phyloP scores from a whole-genome alignment of 192 early-diverging fungal genomes.

The Backusella luteola region DNA sequence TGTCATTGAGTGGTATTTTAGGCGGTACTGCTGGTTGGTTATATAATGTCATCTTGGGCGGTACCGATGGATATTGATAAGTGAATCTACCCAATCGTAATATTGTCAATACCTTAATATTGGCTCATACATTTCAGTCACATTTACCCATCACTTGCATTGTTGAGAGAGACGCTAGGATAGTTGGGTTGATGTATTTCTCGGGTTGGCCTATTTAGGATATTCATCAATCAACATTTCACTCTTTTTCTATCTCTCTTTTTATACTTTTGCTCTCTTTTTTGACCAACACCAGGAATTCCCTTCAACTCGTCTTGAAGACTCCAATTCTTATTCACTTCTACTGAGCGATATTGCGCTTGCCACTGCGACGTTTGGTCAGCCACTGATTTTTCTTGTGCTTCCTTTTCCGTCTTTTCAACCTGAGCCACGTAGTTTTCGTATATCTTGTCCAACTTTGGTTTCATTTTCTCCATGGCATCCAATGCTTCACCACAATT shows the following conservation, averaged over 20 bases:
- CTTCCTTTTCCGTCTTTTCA: neutral
- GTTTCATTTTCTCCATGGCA: slow-evolving; percentile 55
- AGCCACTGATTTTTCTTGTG: neutral
- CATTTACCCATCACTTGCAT: slow-evolving; percentile 35
- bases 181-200: slow-evolving; percentile 3
- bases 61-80: slow-evolving; percentile 5
- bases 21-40: neutral
- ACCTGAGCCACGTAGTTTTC: neutral
- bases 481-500: slow-evolving; percentile 54
- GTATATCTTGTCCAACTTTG: slow-evolving; percentile 41
- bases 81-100: neutral
- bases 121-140: neutral
- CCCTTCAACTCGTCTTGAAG: slow-evolving; percentile 35
- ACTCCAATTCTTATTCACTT: slow-evolving; percentile 26
- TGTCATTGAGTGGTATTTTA: neutral
- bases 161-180: slow-evolving; percentile 11
- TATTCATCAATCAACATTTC: neutral
- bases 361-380: slow-evolving; percentile 10
- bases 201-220: neutral
- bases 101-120: neutral
- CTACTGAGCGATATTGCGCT: slow-evolving; percentile 1
- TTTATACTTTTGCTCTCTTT: neutral
- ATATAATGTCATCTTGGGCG: neutral
- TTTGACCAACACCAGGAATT: slow-evolving; percentile 20
- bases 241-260: neutral